phyloP scores from a whole-genome alignment of 305 asterid genomes.

The Plantago lanceolata region DNA sequence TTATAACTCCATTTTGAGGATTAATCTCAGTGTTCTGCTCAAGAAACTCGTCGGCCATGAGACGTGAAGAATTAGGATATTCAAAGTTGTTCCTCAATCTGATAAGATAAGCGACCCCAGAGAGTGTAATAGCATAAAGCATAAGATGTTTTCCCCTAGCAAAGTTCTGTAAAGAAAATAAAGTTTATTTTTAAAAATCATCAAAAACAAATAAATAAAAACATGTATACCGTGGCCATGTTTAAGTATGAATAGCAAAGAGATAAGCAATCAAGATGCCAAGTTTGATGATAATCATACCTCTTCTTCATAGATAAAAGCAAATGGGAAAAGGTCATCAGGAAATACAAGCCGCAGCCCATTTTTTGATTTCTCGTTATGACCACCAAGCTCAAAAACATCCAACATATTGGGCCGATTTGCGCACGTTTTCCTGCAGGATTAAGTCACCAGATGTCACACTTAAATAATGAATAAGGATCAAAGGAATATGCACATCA shows the following conservation, averaged over 20 bases:
- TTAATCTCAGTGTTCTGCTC: conserved; percentile 49
- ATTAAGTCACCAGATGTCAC: conserved; percentile 23
- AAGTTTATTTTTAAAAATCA: background rate
- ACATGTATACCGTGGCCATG: conserved; percentile 16
- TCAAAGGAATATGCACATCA: conserved; percentile 5
- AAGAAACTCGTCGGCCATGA: conserved; percentile 54
- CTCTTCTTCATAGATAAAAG: conserved; percentile 59
- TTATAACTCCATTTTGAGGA: conserved; percentile 53
- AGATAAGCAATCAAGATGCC: conserved; percentile 21
- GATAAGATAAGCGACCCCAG: conserved; percentile 79
- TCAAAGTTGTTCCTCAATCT: conserved; percentile 53
- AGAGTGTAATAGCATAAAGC: conserved; percentile 67
- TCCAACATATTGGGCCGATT: conserved; percentile 60
- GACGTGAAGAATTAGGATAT: conserved; percentile 50
- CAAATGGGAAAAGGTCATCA: conserved; percentile 71
- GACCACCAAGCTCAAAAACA: conserved; percentile 48
- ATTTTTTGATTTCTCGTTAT: conserved; percentile 47
- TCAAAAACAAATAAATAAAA: too few species aligned
- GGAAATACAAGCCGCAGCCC: conserved; percentile 75
- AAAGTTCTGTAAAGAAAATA: conserved; percentile 39
- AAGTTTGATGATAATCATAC: conserved; percentile 33
- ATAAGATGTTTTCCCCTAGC: conserved; percentile 44
- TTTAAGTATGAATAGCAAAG: conserved; percentile 3
- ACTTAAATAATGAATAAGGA: conserved; percentile 16
- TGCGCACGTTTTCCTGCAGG: conserved; percentile 60